phyloP scores from a whole-genome alignment of 495 filamentous ascomycete species.

The Xylaria curta region DNA sequence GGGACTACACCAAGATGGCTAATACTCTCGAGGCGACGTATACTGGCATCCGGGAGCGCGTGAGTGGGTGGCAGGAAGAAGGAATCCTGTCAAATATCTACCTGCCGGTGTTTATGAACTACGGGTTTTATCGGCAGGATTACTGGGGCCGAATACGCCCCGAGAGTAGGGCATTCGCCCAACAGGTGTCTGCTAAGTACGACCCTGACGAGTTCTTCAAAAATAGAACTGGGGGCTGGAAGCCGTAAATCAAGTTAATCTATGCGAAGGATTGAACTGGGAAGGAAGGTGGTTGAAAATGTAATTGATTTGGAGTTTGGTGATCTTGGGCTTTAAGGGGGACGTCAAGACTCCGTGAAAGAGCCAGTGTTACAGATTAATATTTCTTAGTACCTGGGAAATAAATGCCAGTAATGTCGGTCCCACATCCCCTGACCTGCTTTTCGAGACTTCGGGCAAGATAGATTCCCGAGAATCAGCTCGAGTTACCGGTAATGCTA shows the following conservation, averaged over 20 bases:
- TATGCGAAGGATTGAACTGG: neutral
- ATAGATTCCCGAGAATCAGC: no score
- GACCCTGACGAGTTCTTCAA: slow-evolving; percentile 62
- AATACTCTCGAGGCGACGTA: slow-evolving; percentile 49
- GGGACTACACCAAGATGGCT: slow-evolving; percentile 54
- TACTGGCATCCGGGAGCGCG: slow-evolving; percentile 35
- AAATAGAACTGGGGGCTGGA: slow-evolving; percentile 56
- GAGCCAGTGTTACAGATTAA: neutral
- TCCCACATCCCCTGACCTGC: no score
- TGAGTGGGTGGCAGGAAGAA: slow-evolving; percentile 47
- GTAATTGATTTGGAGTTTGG: neutral
- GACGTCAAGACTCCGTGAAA: neutral
- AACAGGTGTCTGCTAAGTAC: slow-evolving; percentile 48
- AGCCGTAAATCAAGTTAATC: slow-evolving; percentile 27
- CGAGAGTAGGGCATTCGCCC: slow-evolving; percentile 48
- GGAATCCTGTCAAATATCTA: slow-evolving; percentile 58
- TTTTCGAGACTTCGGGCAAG: no score
- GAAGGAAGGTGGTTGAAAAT: neutral
- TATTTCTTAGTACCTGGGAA: no score
- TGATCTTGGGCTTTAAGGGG: neutral
- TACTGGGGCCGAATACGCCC: slow-evolving; percentile 59
- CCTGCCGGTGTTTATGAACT: slow-evolving; percentile 63
- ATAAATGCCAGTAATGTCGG: no score
- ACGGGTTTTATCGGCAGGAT: slow-evolving; percentile 59
- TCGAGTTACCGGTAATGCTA: no score